These are phyloP conservation scores for Metschnikowia lochheadii DNA, from an alignment of 805 yeast genomes.

Conservation along the genomic window DNA sequence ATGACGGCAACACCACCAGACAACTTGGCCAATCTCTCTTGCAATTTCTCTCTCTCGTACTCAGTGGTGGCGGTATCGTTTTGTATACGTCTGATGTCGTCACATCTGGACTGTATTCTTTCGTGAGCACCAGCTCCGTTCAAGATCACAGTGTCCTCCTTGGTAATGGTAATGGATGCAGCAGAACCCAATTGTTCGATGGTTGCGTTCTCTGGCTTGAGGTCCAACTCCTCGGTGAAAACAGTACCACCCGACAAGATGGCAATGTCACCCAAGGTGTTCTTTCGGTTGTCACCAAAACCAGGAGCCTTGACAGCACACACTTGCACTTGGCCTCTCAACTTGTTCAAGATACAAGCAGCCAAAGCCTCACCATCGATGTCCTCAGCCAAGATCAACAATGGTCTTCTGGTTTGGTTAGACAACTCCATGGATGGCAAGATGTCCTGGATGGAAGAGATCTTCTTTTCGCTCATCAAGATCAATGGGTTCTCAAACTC, in stretches of 20 bases:
- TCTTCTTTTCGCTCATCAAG: slow-evolving; percentile 86
- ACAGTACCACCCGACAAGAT: slow-evolving; percentile 91
- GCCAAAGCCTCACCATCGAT: slow-evolving; percentile 98
- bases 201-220: slow-evolving; percentile 93
- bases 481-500: slow-evolving; percentile 92
- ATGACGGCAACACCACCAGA: slow-evolving; percentile 98
- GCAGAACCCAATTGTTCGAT: slow-evolving; percentile 85
- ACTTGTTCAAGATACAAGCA: slow-evolving; percentile 93
- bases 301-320: slow-evolving; percentile 99
- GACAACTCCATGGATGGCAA: slow-evolving; percentile 91
- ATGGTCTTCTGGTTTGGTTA: slow-evolving; percentile 88
- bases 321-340: slow-evolving; percentile 97
- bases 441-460: slow-evolving; percentile 84
- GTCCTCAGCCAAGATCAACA: slow-evolving; percentile 91
- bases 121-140: slow-evolving; percentile 91
- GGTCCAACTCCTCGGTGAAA: slow-evolving; percentile 88
- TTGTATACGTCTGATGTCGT: slow-evolving; percentile 82
- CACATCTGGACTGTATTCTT: slow-evolving; percentile 78
- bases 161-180: slow-evolving; percentile 87
- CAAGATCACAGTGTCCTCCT: slow-evolving; percentile 90
- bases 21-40: slow-evolving; percentile 94
- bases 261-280: slow-evolving; percentile 93
- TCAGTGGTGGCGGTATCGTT: slow-evolving; percentile 73
- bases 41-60: slow-evolving; percentile 94
- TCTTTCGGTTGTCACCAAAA: slow-evolving; percentile 97